phyloP scores from a whole-genome alignment of 1,139 yeast genomes.

The Chernovozyma aurita region DNA sequence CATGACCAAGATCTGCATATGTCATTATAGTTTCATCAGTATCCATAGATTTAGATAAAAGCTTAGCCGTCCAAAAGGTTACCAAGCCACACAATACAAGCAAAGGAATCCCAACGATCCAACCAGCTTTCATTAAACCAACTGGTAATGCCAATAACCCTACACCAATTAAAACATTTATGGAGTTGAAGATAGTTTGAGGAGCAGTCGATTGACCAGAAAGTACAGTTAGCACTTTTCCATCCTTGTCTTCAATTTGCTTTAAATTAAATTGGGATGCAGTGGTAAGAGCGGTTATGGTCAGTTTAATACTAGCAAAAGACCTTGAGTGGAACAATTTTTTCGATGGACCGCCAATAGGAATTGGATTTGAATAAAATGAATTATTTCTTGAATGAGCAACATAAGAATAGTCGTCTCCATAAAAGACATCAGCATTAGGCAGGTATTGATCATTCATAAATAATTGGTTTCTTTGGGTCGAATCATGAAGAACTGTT shows the following conservation, averaged over 20 bases:
- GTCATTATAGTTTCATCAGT: conserved; percentile 76
- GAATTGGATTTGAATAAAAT: conserved; percentile 10
- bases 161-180: conserved; percentile 46
- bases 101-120: conserved; percentile 39
- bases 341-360: conserved; percentile 7
- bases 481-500: conserved; percentile 39
- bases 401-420: conserved; percentile 24
- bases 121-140: conserved; percentile 44
- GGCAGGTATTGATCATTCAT: conserved; percentile 13
- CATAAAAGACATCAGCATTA: conserved; percentile 34
- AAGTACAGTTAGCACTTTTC: conserved; percentile 67
- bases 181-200: conserved; percentile 45
- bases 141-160: conserved; percentile 48
- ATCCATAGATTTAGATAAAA: conserved; percentile 49
- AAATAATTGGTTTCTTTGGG: conserved; percentile 25
- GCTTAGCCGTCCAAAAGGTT: conserved; percentile 43
- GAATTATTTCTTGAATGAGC: conserved; percentile 29
- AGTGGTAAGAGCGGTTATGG: conserved; percentile 38
- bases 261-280: conserved; percentile 55
- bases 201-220: conserved; percentile 73
- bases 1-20: conserved; percentile 82
- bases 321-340: conserved; percentile 27
- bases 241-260: conserved; percentile 68
- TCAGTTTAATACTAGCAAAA: conserved; percentile 32
- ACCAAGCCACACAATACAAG: conserved; percentile 36